Evolutionary conservation across 1,139 yeast genomes (phyloP).

Genomic region (Candida sp.): DNA sequence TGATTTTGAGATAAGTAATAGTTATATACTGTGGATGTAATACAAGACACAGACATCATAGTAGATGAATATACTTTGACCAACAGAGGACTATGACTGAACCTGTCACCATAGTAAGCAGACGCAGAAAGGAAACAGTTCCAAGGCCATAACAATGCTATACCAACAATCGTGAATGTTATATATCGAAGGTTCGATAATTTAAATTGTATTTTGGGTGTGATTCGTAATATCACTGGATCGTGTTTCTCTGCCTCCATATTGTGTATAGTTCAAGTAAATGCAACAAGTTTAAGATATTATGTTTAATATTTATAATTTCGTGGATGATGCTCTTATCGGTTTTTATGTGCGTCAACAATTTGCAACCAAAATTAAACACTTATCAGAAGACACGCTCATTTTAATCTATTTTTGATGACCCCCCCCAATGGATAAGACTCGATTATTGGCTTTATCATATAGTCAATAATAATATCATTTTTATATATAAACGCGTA

Average conservation of each 20-base stretch:
- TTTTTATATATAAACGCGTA: too few relatives aligned
- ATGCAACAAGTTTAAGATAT: too few relatives aligned
- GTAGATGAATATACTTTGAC: constrained; percentile 70
- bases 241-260: constrained; percentile 12
- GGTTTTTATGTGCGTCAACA: not conserved
- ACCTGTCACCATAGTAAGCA: constrained; percentile 70
- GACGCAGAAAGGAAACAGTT: constrained; percentile 87
- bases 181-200: constrained; percentile 49
- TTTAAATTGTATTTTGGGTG: constrained; percentile 13
- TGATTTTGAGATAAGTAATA: constrained; percentile 69
- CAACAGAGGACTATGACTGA: constrained; percentile 49
- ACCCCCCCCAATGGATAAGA: too few relatives aligned
- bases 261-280: not conserved
- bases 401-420: too few relatives aligned
- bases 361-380: not conserved
- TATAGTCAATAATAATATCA: too few relatives aligned
- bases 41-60: constrained; percentile 86
- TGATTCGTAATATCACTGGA: constrained; percentile 23
- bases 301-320: not conserved
- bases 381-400: too few relatives aligned
- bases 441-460: too few relatives aligned
- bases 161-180: constrained; percentile 68
- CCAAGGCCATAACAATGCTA: constrained; percentile 95
- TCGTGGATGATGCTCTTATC: not conserved
- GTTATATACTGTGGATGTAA: constrained; percentile 62